Evolutionary conservation across 331 rosid genomes (phyloP).

Genomic region (Saraca asoca): DNA sequence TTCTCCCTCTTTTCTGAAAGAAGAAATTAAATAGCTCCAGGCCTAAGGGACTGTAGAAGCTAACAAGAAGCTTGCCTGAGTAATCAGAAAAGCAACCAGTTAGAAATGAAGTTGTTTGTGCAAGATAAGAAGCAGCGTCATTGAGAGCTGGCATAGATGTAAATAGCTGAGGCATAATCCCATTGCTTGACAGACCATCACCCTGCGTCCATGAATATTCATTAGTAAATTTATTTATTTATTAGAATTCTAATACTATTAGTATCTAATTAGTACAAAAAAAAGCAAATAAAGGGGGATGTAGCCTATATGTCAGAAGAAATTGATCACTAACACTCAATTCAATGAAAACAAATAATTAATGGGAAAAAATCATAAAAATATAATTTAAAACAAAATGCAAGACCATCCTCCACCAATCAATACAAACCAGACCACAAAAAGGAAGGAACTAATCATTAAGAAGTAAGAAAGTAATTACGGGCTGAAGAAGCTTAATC

Average conservation of each 20-base stretch:
- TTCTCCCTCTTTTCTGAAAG: background rate
- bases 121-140: slow-evolving; percentile 85
- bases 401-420: slow-evolving; percentile 9
- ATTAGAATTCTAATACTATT: background rate
- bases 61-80: slow-evolving; percentile 60
- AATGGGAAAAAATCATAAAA: slow-evolving; percentile 6
- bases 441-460: slow-evolving; percentile 1
- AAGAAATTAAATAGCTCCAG: slow-evolving; percentile 19
- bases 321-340: background rate
- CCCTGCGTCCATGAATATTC: slow-evolving; percentile 45
- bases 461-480: slow-evolving; percentile 1
- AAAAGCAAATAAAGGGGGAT: slow-evolving; percentile 10
- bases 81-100: slow-evolving; percentile 78
- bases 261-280: slow-evolving; percentile 6
- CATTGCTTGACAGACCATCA: slow-evolving; percentile 50
- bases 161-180: slow-evolving; percentile 74
- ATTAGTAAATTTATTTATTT: slow-evolving; percentile 4
- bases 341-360: background rate
- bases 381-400: slow-evolving; percentile 10
- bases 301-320: background rate
- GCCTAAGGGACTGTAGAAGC: slow-evolving; percentile 14
- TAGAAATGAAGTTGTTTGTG: slow-evolving; percentile 81
- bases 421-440: background rate
- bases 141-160: slow-evolving; percentile 80
- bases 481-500: slow-evolving; percentile 20